These are phyloP conservation scores for Rhizopogon salebrosus DNA, from an alignment of 768 basidiomycete genomes.

Conservation along the genomic window DNA sequence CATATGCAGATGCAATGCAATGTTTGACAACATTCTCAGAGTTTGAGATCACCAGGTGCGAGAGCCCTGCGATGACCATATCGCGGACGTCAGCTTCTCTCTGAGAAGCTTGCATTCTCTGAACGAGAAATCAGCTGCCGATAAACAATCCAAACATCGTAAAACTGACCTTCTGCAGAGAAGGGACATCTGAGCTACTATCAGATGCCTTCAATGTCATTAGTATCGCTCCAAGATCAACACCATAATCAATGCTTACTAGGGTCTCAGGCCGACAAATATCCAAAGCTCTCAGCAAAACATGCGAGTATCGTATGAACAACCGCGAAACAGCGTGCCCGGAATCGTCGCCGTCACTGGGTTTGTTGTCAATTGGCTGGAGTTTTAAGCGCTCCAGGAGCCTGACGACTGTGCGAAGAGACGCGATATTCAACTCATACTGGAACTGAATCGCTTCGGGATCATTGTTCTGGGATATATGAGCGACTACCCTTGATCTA, in stretches of 20 bases:
- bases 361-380: slow-evolving; percentile 46
- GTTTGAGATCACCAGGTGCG: slow-evolving; percentile 79
- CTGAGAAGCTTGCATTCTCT: slow-evolving; percentile 41
- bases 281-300: slow-evolving; percentile 59
- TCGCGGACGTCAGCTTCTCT: slow-evolving; percentile 65
- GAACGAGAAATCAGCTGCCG: slow-evolving; percentile 12
- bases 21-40: slow-evolving; percentile 88
- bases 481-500: background rate
- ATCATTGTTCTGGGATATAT: slow-evolving; percentile 29
- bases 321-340: slow-evolving; percentile 69
- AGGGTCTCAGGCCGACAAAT: slow-evolving; percentile 40
- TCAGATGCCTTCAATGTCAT: slow-evolving; percentile 37
- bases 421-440: slow-evolving; percentile 68
- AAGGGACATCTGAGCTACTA: slow-evolving; percentile 43
- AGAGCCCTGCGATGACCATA: slow-evolving; percentile 72
- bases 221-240: slow-evolving; percentile 1
- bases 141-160: background rate
- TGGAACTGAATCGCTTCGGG: slow-evolving; percentile 34
- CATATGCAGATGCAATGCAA: slow-evolving; percentile 75
- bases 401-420: slow-evolving; percentile 69
- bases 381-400: slow-evolving; percentile 74
- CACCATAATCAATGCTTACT: slow-evolving; percentile 26
- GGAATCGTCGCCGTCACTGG: slow-evolving; percentile 55
- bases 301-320: slow-evolving; percentile 72
- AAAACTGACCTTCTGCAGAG: slow-evolving; percentile 37